Base-by-base conservation (phyloP, 2,329 filamentous ascomycete genomes). In the Xylaria sp. region DNA sequence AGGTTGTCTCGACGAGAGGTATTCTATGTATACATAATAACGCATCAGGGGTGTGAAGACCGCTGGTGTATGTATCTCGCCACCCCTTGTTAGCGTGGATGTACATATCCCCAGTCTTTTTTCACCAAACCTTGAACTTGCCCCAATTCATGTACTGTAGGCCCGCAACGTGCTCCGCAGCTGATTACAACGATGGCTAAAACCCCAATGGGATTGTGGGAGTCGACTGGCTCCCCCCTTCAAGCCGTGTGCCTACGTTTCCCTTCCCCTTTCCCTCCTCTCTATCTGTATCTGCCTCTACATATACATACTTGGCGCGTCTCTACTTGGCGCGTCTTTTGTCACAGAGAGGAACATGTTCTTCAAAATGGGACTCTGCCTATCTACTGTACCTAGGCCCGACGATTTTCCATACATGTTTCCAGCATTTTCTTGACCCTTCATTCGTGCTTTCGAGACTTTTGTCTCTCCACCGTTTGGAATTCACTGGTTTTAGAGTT, bases 171-270 rank as follows among this genome's bases (percentile, higher is more conserved):
- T 37, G 48, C 59, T 56, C 59, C 70, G 69, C 71, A 73, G 72
- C 69, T 74, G 73, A 74, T 74, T 73, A 70, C 68, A 57, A 68
- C 69, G 68, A 69, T 69, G 66, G 66, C 65, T 46, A 62, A 63
- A 62, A 55, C 64, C 58, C 60, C 65, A 52, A 51, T 59, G 51
- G 54, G 40, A 52, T 70, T 68, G 64, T 72, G 71, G 69, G 68
- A 72, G 71, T 74, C 64, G 66, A 63, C 58, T 63, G 37, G 60
- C 25, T n/a, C n/a, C 43, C 64, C 69, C 70, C 68, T 63, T 68
- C 67, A 66, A 44, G 52, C 25, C 48, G 59, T 60, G 63, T 60
- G 58, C 54, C 65, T 49, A 27, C 55, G 53, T 56, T 68, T 71
- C 69, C 64, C 68, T 61, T 47, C 60, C 41, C 56, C 58, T 70